phyloP scores from a whole-genome alignment of 305 asterid species.

The Ajuga reptans region DNA sequence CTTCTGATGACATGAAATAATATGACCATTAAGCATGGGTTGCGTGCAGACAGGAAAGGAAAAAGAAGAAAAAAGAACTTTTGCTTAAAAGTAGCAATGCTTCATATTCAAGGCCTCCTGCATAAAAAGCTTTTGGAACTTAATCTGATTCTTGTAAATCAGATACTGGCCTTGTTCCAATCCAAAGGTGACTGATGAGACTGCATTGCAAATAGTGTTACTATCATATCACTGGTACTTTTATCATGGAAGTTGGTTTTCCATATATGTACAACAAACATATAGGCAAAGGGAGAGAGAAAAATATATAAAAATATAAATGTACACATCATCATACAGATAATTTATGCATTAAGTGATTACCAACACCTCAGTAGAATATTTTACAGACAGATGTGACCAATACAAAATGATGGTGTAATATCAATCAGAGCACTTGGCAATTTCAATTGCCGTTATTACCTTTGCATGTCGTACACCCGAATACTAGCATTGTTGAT shows the following conservation, averaged over 20 bases:
- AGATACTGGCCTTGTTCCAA: background rate
- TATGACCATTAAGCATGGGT: background rate
- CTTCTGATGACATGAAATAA: conserved; percentile 9
- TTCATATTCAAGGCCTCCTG: conserved; percentile 1
- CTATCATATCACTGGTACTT: background rate
- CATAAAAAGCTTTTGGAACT: background rate
- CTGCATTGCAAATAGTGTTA: background rate
- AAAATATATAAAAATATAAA: too few species aligned
- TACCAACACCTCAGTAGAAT: conserved; percentile 1
- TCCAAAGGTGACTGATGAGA: background rate
- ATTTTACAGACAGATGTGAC: background rate
- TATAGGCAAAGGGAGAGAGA: background rate
- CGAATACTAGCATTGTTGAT: conserved; percentile 59
- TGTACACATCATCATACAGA: background rate
- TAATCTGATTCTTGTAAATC: background rate
- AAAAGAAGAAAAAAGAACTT: background rate
- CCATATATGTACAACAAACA: background rate
- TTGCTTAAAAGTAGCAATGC: background rate
- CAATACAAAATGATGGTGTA: background rate
- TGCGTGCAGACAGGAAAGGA: background rate
- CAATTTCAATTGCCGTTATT: conserved; percentile 16
- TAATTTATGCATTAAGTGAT: background rate
- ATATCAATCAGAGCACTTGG: background rate
- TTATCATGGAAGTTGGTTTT: background rate
- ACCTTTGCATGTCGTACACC: conserved; percentile 96